Percentiles rank a stretch among this genome's conserved stretches.
Conservation (phyloP, 495 filamentous ascomycete genomes). For the Podospora pseudocomata region DNA sequence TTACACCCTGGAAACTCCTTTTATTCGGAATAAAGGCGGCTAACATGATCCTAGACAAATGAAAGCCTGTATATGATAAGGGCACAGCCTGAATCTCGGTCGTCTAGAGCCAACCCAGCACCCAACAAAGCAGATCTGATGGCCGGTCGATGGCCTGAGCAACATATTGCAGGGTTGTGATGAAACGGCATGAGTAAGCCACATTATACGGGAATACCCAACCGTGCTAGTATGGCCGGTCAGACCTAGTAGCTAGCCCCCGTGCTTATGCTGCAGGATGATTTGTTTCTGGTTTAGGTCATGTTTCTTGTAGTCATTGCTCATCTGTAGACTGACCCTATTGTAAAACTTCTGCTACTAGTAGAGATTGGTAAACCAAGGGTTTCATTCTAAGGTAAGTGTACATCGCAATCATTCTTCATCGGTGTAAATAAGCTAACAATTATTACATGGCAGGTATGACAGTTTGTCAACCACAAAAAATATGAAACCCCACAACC, state of each 20-base stretch:
- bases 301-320: neutral
- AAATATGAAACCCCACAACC: neutral
- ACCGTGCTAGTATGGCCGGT: neutral
- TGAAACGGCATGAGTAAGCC: constrained; percentile 1
- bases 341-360: neutral
- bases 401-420: neutral
- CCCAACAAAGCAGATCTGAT: neutral
- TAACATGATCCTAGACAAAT: neutral
- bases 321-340: neutral
- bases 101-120: neutral
- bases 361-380: neutral
- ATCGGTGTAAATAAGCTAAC: neutral
- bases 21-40: neutral
- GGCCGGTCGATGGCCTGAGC: neutral
- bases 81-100: neutral
- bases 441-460: neutral
- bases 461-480: neutral
- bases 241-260: neutral
- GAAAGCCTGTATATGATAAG: neutral
- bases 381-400: neutral
- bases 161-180: neutral
- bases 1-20: neutral
- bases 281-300: neutral
- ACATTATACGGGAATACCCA: neutral
- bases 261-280: neutral